Evolutionary conservation across 2,329 filamentous ascomycete species (phyloP), one percentile per base, ranked within the genome.

Genomic region (Ophiostoma triangulosporum): DNA sequence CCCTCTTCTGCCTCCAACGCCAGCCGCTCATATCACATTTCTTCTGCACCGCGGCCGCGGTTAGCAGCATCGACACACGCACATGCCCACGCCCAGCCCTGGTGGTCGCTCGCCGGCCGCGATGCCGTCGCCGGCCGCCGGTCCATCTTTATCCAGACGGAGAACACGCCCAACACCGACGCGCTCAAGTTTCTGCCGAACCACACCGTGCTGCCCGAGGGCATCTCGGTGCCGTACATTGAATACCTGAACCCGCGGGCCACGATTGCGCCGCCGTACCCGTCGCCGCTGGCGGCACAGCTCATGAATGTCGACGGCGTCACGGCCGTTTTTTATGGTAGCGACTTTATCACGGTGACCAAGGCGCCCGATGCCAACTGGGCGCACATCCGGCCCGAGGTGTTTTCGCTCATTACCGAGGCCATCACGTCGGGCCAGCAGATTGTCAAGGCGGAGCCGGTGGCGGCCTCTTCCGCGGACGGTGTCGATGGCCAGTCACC

Each of bases 61-160:
- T 63, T 55, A 55, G 62, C 51, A 61, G 61, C 58, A 27, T 63
- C 63, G 50, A 60, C 56, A 62, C 56, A 14, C 54, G 46, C n/a
- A n/a, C n/a, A n/a, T n/a, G 38, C 53, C 26, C 57, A 57, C 43
- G 33, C 55, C 48, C 36, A 38, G 51, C 54, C 53, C 24, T 55
- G 54, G 51, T 49, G 54, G 49, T 40, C 55, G 14, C 53, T 56
- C 22, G 57, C 43, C 52, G 60, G 66, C 15, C n/a, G 29, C 5
- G 24, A 29, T 24, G 43, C 7, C 43, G 45, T 48, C 29, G 63
- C 63, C 52, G 70, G 70, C 50, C 66, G 66, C 56, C 83, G 91
- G 59, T 89, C 82, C 24, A 95, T 98, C 68, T 98, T 97, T 73
- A 98, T 98, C 64, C 93, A 98, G 71, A 97, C 91, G 5, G 91